Conservation (phyloP, 768 basidiomycete species). For the Jaapia argillacea region DNA sequence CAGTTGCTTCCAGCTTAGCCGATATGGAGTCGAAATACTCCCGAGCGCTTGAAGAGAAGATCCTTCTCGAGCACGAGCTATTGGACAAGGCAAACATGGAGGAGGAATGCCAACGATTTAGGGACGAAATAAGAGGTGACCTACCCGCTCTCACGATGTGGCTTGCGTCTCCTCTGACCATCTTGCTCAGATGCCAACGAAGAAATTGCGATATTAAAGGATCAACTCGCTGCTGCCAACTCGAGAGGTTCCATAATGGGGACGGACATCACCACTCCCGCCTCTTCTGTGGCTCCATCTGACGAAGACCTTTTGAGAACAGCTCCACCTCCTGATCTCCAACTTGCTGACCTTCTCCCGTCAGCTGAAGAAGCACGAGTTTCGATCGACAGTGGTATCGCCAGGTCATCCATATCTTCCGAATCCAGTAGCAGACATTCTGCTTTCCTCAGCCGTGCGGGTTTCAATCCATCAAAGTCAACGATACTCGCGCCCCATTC, state of each 20-base stretch:
- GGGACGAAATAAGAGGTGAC: constrained; percentile 89
- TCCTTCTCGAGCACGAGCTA: constrained; percentile 91
- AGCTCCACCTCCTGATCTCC: constrained; percentile 49
- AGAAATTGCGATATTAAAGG: constrained; percentile 75
- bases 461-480: constrained; percentile 30
- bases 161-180: constrained; percentile 10
- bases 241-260: constrained; percentile 10
- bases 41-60: constrained; percentile 90
- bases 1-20: constrained; percentile 71
- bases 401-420: constrained; percentile 8
- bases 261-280: constrained; percentile 17
- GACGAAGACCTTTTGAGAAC: constrained; percentile 53
- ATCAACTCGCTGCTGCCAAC: constrained; percentile 44
- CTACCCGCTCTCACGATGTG: constrained; percentile 13
- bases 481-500: constrained; percentile 28
- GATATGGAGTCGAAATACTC: constrained; percentile 87
- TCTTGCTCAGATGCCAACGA: constrained; percentile 61
- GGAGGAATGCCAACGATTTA: constrained; percentile 83
- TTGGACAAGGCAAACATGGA: constrained; percentile 84
- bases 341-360: constrained; percentile 44
- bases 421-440: constrained; percentile 30
- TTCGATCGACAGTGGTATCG: constrained; percentile 7
- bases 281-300: constrained; percentile 27
- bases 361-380: constrained; percentile 24
- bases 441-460: constrained; percentile 39